These are phyloP conservation scores for Penicillium mononematosum DNA, from an alignment of 495 filamentous ascomycete species.

Conservation along the genomic window DNA sequence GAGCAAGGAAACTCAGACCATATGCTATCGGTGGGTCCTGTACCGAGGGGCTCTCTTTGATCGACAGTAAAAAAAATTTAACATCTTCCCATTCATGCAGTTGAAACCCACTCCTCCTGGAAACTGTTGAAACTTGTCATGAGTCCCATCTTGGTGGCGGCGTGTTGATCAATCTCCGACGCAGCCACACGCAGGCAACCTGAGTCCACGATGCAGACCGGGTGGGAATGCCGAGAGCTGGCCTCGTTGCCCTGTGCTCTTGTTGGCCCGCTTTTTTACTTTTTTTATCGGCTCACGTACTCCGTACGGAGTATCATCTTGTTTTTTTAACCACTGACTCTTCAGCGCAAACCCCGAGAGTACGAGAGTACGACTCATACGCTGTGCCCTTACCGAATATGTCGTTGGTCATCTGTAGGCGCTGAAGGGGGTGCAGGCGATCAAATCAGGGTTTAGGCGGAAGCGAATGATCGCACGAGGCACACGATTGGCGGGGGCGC, in stretches of 20 bases:
- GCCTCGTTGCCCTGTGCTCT: constrained; percentile 25
- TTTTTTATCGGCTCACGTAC: constrained; percentile 8
- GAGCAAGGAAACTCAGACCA: constrained; percentile 15
- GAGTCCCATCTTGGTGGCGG: constrained; percentile 7
- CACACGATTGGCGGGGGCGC: constrained; percentile 12
- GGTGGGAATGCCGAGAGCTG: constrained; percentile 27
- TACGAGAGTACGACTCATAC: constrained; percentile 5
- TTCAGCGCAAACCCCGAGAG: not conserved
- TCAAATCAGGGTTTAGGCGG: constrained; percentile 10
- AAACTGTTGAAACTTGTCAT: constrained; percentile 4
- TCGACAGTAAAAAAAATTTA: constrained; percentile 13
- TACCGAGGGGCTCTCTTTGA: constrained; percentile 15
- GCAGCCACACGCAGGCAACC: constrained; percentile 21
- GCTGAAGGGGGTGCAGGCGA: constrained; percentile 15
- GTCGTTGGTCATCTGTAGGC: constrained; percentile 15
- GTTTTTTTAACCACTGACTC: constrained; percentile 7
- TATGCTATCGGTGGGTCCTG: constrained; percentile 18
- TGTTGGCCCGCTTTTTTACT: constrained; percentile 21
- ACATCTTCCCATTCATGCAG: constrained; percentile 13
- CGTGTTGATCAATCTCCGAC: constrained; percentile 17
- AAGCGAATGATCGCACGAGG: constrained; percentile 13
- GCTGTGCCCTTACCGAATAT: constrained; percentile 13
- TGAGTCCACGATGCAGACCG: constrained; percentile 25
- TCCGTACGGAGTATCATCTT: constrained; percentile 2
- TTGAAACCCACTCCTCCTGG: constrained; percentile 1